These are phyloP conservation scores for Lactifluus rugatus DNA, from an alignment of 768 basidiomycete genomes.

Conservation along the genomic window DNA sequence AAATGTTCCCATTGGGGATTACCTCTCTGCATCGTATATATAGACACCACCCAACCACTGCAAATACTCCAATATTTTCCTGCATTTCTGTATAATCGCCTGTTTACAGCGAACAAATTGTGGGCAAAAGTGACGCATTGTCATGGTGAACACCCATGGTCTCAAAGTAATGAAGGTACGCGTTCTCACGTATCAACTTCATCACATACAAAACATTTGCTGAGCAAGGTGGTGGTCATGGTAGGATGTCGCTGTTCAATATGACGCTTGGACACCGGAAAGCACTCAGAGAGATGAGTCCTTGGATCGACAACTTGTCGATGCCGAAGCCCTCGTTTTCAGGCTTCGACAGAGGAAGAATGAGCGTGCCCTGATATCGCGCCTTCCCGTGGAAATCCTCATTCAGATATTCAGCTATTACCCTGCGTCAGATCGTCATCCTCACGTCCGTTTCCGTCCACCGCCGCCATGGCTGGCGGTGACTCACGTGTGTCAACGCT, in stretches of 20 bases:
- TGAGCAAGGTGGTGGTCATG: neutral
- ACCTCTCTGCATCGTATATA: neutral
- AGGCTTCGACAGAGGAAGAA: constrained; percentile 13
- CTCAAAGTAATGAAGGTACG: constrained; percentile 3
- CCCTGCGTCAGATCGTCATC: constrained; percentile 7
- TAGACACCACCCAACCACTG: neutral
- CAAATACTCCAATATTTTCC: neutral
- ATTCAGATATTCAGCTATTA: constrained; percentile 13
- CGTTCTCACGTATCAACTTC: neutral
- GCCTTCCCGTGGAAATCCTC: constrained; percentile 16
- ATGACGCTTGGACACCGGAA: neutral
- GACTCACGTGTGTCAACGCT: constrained; percentile 17
- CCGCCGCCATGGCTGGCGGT: constrained; percentile 14
- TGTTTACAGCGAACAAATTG: neutral
- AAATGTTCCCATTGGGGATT: neutral
- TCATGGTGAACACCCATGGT: neutral
- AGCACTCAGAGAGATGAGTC: neutral
- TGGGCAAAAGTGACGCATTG: neutral
- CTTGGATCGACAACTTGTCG: constrained; percentile 4
- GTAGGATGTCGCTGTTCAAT: constrained; percentile 13
- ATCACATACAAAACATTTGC: neutral
- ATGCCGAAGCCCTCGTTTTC: constrained; percentile 5
- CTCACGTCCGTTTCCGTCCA: constrained; percentile 8
- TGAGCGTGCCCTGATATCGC: constrained; percentile 11
- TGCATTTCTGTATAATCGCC: neutral